Base-by-base conservation (phyloP, 805 yeast species). In the Yamadazyma philogaea region DNA sequence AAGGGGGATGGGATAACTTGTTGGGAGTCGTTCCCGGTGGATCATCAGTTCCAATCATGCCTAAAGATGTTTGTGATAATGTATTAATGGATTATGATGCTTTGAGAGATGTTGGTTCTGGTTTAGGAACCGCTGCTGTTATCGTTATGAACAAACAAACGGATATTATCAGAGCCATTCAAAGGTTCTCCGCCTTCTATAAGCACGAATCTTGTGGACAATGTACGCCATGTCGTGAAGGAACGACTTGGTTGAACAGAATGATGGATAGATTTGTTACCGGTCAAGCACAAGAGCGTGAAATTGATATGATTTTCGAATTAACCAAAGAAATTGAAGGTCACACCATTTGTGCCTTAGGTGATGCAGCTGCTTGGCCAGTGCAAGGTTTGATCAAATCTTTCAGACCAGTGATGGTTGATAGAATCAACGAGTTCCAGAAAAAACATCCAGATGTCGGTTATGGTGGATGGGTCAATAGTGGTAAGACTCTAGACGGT, bases 301-400 rank as follows among this genome's bases (percentile, higher is more conserved):
- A 87, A 65, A 87, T 87, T 55, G 96, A 87, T 59, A 80, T 79
- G 86, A 80, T 88, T 45, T 75, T 78, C 56, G 96, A 87, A 69
- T 79, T 87, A 55, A 82, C 90, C 47, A 84, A 86, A 70, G 88
- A 86, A 63, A 80, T 87, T 54, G 95, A 87, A 68, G 95, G 95
- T 38, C 96, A 87, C 68, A 86, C 95, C 40, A 87, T 87, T 57
- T 87, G 96, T 71, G 96, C 95, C 24, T 74, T 87, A 59, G 96
- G 96, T 46, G 96, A 87, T 60, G 96, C 96, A 26, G 88, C 95
- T 45, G 89, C 93, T 22, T 87, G 96, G 96, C 96, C 96, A 34
- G 77, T 87, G 49, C 95, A 87, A 69, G 96, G 96, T 45, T 77
- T 87, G 52, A 84, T 87, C 55, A 82, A 84, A 64, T 82, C 85